Percentiles rank a stretch among this genome's conserved stretches.
Evolutionary conservation across 2,329 filamentous ascomycete genomes (phyloP).

Genomic region (Penicillium verrucosum): DNA sequence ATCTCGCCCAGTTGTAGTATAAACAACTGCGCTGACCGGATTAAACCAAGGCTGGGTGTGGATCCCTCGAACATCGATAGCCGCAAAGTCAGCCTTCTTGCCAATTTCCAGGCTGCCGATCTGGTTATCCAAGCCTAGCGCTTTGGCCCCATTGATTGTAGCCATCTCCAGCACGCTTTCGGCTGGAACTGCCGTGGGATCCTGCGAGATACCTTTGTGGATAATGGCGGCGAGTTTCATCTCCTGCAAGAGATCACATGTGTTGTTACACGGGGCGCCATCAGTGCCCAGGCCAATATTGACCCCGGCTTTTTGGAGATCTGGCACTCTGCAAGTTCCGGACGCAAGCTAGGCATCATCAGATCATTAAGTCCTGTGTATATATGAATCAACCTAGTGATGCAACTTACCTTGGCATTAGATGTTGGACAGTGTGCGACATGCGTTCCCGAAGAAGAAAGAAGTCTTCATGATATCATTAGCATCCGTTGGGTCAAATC

Average conservation of each 20-base stretch:
- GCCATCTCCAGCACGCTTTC: slow-evolving; percentile 49
- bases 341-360: slow-evolving; percentile 40
- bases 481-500: too few species aligned
- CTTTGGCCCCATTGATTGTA: slow-evolving; percentile 48
- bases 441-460: too few species aligned
- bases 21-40: slow-evolving; percentile 44
- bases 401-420: too few species aligned
- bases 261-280: slow-evolving; percentile 53
- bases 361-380: not conserved
- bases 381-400: too few species aligned
- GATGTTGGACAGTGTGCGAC: too few species aligned
- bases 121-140: slow-evolving; percentile 41
- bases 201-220: slow-evolving; percentile 45
- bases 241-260: slow-evolving; percentile 52
- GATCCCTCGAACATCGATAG: slow-evolving; percentile 30
- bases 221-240: slow-evolving; percentile 53
- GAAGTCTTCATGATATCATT: too few species aligned
- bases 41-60: slow-evolving; percentile 42
- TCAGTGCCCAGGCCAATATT: slow-evolving; percentile 53
- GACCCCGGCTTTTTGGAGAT: slow-evolving; percentile 43
- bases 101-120: slow-evolving; percentile 37
- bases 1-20: slow-evolving; percentile 45
- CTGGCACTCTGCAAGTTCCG: slow-evolving; percentile 49
- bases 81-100: slow-evolving; percentile 27
- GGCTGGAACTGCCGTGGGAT: slow-evolving; percentile 45